Evolutionary conservation across 2,329 filamentous ascomycete genomes (phyloP), one percentile per base, ranked within the genome.

Genomic region (Fusarium lateritium): DNA sequence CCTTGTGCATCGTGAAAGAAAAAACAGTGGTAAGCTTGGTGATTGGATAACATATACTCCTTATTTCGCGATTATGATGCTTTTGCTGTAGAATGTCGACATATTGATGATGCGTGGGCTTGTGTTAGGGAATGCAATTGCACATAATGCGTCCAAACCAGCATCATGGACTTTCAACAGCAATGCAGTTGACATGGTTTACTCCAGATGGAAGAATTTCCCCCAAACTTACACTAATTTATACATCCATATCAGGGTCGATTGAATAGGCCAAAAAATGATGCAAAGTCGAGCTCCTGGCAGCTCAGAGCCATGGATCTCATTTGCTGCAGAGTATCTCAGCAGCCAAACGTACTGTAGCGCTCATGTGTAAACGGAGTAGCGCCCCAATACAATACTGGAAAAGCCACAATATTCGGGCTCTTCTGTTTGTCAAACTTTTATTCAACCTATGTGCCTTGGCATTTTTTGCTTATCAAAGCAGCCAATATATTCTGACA

Each of bases 91-190:
- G 21, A n/a, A 59, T 43, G 26, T 67, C n/a, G 39, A 22, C 15
- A n/a, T 15, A 47, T 38, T 34, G 21, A 68, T 68, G 67, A 70
- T 70, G 67, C 46, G 34, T 26, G 39, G 51, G 62, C 54, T 62
- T 70, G 38, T 33, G 22, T 22, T 22, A 40, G 43, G 34, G 60
- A 61, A 69, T 62, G 60, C 22, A 24, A 28, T 26, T 33, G 36
- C 31, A 28, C 24, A 49, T 33, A 45, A 50, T 43, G 33, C 39
- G 34, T 50, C 21, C n/a, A 40, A 21, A 19, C 19, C 50, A 38
- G 34, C 59, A 56, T 56, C 54, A 53, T 68, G 14, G 24, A 6
- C 38, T 13, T 13, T 6, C 21, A 40, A 19, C 6, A 21, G 11
- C n/a, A 13, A 13, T 31, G 28, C 28, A 31, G 5, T 31, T 6